phyloP scores from a whole-genome alignment of 75 land plant genomes.

The Cunninghamia lanceolata region DNA sequence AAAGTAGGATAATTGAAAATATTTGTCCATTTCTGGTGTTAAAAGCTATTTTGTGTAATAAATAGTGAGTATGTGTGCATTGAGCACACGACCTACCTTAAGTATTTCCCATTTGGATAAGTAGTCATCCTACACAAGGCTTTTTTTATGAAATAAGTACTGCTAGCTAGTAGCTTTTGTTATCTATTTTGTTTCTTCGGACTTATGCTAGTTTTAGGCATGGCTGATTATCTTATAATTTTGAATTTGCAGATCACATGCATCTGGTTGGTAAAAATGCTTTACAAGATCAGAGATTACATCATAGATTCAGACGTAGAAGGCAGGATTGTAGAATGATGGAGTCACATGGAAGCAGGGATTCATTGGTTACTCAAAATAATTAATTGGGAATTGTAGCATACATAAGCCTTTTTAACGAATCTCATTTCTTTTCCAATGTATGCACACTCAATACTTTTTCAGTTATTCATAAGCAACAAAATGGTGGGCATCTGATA shows the following conservation, averaged over 20 bases:
- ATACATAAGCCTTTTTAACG: neutral
- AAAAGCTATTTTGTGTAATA: neutral
- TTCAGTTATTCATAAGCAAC: neutral
- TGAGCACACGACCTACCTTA: neutral
- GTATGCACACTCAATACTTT: neutral
- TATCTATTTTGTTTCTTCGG: neutral
- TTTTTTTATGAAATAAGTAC: neutral
- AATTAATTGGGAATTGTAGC: neutral
- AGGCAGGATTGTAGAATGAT: slow-evolving; percentile 57
- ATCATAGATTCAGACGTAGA: slow-evolving; percentile 53
- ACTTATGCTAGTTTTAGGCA: neutral
- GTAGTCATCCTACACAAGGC: neutral
- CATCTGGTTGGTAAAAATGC: slow-evolving; percentile 36
- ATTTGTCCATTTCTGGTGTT: neutral
- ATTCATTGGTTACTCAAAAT: neutral
- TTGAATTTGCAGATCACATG: slow-evolving; percentile 23
- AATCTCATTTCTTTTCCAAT: neutral
- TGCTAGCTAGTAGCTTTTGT: neutral
- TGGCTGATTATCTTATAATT: neutral
- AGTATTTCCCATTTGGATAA: neutral
- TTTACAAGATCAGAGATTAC: slow-evolving; percentile 43
- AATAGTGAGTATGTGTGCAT: neutral
- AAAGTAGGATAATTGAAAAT: neutral
- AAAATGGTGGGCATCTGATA: neutral
- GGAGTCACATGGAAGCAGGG: slow-evolving; percentile 9